phyloP scores from a whole-genome alignment of 2,329 filamentous ascomycete species.

The Epichloe hybrida region DNA sequence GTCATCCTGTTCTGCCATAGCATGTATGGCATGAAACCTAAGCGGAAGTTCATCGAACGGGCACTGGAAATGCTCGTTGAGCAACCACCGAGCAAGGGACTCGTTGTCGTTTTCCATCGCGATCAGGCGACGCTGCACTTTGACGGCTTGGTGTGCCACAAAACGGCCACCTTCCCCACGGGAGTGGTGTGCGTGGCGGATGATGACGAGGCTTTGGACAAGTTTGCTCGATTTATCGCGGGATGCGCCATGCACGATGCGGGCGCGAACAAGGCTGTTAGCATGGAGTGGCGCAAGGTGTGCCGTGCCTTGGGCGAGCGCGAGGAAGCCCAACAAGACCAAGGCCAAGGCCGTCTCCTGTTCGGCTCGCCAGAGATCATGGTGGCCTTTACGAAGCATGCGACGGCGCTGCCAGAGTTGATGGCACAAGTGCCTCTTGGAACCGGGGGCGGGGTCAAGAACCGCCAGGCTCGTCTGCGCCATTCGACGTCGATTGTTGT shows the following conservation, averaged over 20 bases:
- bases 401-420: slow-evolving; percentile 26
- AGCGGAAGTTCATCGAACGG: slow-evolving; percentile 29
- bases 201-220: slow-evolving; percentile 30
- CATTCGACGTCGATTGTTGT: slow-evolving; percentile 30
- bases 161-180: slow-evolving; percentile 30
- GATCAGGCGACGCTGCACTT: slow-evolving; percentile 25
- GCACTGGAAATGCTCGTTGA: slow-evolving; percentile 34
- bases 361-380: slow-evolving; percentile 39
- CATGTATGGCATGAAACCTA: slow-evolving; percentile 45
- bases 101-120: slow-evolving; percentile 45
- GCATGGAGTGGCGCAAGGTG: slow-evolving; percentile 32
- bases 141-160: slow-evolving; percentile 33
- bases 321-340: slow-evolving; percentile 16
- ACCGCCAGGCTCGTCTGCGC: slow-evolving; percentile 31
- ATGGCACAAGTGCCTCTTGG: slow-evolving; percentile 24
- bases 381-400: slow-evolving; percentile 30
- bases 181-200: slow-evolving; percentile 30
- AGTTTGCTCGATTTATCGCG: slow-evolving; percentile 38
- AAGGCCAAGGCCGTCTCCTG: slow-evolving; percentile 15
- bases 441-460: slow-evolving; percentile 29
- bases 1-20: slow-evolving; percentile 50
- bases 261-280: slow-evolving; percentile 18
- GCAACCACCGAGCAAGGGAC: slow-evolving; percentile 21
- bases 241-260: slow-evolving; percentile 26
- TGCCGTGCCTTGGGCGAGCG: slow-evolving; percentile 34